Evolutionary conservation across 306 rosid species (phyloP).

Genomic region (Arachis stenosperma): DNA sequence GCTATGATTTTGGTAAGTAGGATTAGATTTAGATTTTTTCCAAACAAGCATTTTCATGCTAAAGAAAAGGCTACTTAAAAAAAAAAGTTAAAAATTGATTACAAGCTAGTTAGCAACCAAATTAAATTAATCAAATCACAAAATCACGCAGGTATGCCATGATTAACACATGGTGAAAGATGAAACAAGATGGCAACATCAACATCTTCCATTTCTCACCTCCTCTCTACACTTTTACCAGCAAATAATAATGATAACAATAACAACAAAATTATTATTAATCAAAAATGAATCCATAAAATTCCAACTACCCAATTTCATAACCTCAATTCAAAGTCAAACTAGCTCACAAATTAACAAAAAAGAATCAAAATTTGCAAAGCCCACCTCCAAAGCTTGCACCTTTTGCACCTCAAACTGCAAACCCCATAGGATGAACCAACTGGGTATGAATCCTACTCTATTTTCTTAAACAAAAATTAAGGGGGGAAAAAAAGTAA

Average conservation of each 20-base stretch:
- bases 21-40: neutral
- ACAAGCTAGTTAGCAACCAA: neutral
- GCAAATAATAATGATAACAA: neutral
- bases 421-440: constrained; percentile 38
- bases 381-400: constrained; percentile 37
- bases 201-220: neutral
- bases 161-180: constrained; percentile 6
- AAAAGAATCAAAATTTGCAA: constrained; percentile 22
- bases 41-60: neutral
- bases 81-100: neutral
- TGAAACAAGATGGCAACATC: constrained; percentile 19
- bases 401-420: constrained; percentile 40
- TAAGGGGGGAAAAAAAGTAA: neutral
- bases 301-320: constrained; percentile 18
- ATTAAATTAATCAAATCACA: neutral
- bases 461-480: neutral
- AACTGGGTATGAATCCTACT: constrained; percentile 35
- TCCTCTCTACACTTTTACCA: neutral
- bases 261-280: neutral
- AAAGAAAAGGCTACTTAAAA: neutral
- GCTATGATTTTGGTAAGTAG: neutral
- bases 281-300: constrained; percentile 32
- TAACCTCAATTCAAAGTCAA: constrained; percentile 30
- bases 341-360: constrained; percentile 24
- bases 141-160: constrained; percentile 17